Conservation (phyloP, 208 protist genomes). For the Wallacemonas sp. region DNA sequence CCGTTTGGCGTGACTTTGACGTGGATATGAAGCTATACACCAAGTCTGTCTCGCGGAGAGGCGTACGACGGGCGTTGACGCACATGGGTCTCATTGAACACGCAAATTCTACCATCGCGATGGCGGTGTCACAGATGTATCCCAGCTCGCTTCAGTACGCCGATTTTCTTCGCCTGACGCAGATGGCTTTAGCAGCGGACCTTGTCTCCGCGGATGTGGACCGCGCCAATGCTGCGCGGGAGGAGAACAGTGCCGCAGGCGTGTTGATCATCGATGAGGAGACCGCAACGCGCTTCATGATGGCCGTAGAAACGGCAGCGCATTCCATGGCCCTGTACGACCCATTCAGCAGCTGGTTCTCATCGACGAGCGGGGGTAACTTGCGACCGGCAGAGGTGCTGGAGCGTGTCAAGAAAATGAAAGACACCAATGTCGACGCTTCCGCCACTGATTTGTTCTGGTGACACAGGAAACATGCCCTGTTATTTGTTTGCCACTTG, state of each 20-base stretch:
- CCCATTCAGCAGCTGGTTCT: conserved; percentile 34
- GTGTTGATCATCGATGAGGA: conserved; percentile 11
- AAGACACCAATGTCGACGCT: too few species aligned
- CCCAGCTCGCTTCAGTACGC: conserved; percentile 56
- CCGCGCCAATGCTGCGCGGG: background rate
- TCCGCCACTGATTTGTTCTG: background rate
- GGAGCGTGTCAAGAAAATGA: conserved; percentile 23
- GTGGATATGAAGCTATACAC: background rate
- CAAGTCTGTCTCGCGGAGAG: conserved; percentile 8
- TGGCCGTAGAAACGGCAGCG: conserved; percentile 41
- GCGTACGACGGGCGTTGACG: conserved; percentile 28
- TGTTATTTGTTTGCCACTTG: conserved; percentile 18
- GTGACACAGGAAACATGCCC: background rate
- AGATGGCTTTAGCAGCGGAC: conserved; percentile 57
- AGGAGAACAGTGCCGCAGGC: background rate
- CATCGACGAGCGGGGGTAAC: background rate
- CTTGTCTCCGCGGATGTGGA: background rate
- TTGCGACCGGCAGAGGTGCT: conserved; percentile 11
- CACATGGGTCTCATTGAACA: conserved; percentile 31
- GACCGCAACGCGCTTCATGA: conserved; percentile 19
- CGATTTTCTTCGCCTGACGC: conserved; percentile 70
- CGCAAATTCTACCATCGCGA: conserved; percentile 3
- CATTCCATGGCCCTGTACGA: conserved; percentile 55
- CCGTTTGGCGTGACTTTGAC: background rate
- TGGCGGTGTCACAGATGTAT: conserved; percentile 31